Evolutionary conservation across 176 grass and related monocot species (phyloP).

Genomic region (Zoysia pacifica): DNA sequence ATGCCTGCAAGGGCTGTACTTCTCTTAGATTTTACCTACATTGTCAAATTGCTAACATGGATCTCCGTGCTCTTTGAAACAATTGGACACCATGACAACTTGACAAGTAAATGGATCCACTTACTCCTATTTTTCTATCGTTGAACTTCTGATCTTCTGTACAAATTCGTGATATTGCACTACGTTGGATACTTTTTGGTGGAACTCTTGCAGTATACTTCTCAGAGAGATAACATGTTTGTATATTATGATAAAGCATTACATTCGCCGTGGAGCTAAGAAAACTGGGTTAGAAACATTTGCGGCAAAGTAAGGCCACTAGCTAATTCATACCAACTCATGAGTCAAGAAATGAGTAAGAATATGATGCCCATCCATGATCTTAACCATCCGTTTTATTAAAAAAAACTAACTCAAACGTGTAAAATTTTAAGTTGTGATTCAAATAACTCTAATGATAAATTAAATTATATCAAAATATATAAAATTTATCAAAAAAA

Average conservation of each 20-base stretch:
- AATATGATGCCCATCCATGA: too few relatives aligned
- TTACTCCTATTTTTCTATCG: neutral
- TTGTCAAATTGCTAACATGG: slow-evolving; percentile 28
- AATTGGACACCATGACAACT: neutral
- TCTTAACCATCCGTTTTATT: too few relatives aligned
- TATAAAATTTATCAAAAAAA: too few relatives aligned
- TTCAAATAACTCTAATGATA: too few relatives aligned
- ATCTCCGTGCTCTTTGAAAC: neutral
- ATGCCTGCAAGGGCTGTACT: slow-evolving; percentile 17
- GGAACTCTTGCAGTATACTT: neutral
- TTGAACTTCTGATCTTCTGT: neutral
- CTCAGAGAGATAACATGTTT: neutral
- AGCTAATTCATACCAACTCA: neutral
- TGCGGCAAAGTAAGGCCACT: slow-evolving; percentile 16
- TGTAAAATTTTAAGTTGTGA: too few relatives aligned
- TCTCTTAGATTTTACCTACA: slow-evolving; percentile 30
- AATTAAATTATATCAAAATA: too few relatives aligned
- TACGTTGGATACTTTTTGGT: neutral
- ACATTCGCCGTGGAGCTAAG: neutral
- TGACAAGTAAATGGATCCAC: slow-evolving; percentile 3
- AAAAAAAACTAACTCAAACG: too few relatives aligned
- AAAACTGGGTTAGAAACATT: neutral
- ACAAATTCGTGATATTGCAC: neutral
- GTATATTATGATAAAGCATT: neutral
- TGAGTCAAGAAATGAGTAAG: too few relatives aligned